These are phyloP conservation scores for Clavispora phyllophila DNA, from an alignment of 805 yeast species.

Conservation along the genomic window DNA sequence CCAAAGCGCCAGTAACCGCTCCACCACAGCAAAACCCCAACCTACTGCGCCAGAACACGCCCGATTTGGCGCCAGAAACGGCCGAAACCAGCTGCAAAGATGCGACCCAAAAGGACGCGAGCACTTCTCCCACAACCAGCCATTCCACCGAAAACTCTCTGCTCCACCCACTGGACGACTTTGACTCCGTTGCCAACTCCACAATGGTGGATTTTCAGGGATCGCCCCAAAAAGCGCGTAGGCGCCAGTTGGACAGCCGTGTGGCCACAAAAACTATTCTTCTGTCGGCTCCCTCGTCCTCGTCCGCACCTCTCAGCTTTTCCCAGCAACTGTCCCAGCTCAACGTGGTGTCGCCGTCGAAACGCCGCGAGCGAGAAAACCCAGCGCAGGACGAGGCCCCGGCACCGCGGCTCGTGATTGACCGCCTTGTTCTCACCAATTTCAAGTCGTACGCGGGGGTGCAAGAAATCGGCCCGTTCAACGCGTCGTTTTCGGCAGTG, in stretches of 20 bases:
- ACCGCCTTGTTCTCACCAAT: slow-evolving; percentile 67
- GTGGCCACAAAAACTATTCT: slow-evolving; percentile 4
- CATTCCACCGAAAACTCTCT: not conserved
- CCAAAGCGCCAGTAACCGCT: not conserved
- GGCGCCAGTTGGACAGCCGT: not conserved
- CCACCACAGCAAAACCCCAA: not conserved
- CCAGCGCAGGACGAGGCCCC: slow-evolving; percentile 5
- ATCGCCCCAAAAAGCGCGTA: not conserved
- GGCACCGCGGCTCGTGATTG: slow-evolving; percentile 67
- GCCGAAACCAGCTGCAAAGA: not conserved
- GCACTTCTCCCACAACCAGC: not conserved
- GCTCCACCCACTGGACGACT: slow-evolving; percentile 2
- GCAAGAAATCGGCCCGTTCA: slow-evolving; percentile 92
- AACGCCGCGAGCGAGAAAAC: slow-evolving; percentile 16
- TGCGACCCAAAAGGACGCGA: too few species aligned
- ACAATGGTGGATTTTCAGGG: not conserved
- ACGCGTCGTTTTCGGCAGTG: slow-evolving; percentile 89
- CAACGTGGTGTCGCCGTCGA: slow-evolving; percentile 22
- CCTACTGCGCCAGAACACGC: not conserved
- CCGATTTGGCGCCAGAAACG: not conserved
- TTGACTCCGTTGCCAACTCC: slow-evolving; percentile 1
- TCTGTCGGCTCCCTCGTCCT: not conserved
- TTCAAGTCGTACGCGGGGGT: slow-evolving; percentile 95
- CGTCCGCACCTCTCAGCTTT: slow-evolving; percentile 16
- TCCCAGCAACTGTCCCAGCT: slow-evolving; percentile 26